These are phyloP conservation scores for Sambucus nigra DNA, from an alignment of 129 eudicot species.

Conservation along the genomic window DNA sequence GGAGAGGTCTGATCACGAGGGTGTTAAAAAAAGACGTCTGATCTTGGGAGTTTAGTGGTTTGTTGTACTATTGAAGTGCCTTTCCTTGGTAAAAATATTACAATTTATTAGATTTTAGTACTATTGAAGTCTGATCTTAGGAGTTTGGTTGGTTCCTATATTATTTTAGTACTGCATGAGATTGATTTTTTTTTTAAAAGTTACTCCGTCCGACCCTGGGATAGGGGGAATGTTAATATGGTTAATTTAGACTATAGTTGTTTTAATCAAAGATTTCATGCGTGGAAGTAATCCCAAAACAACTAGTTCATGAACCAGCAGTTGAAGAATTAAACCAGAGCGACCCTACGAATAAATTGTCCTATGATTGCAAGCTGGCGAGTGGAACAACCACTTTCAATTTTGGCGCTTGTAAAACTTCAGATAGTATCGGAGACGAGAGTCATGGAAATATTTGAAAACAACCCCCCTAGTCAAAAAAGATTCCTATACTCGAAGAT, in stretches of 20 bases:
- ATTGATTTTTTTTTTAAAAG: too few relatives aligned
- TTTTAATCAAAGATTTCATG: constrained; percentile 28
- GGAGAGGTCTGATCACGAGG: too few relatives aligned
- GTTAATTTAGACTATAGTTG: neutral
- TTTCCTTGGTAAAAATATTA: too few relatives aligned
- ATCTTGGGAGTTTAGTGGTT: too few relatives aligned
- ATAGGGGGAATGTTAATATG: too few relatives aligned
- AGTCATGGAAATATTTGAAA: constrained; percentile 11
- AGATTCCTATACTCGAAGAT: constrained; percentile 18
- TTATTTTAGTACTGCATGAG: neutral
- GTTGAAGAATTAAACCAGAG: constrained; percentile 16
- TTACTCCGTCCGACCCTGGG: too few relatives aligned
- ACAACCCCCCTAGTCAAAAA: constrained; percentile 16
- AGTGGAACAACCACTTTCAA: constrained; percentile 27
- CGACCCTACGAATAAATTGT: constrained; percentile 7
- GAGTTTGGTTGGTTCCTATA: too few relatives aligned
- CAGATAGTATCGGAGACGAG: constrained; percentile 9
- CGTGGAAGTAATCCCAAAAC: constrained; percentile 17
- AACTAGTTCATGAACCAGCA: constrained; percentile 11
- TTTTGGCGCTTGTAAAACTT: constrained; percentile 25
- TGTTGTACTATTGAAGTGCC: too few relatives aligned
- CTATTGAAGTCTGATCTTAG: too few relatives aligned
- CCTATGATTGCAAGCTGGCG: constrained; percentile 29
- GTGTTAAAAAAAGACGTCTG: too few relatives aligned
- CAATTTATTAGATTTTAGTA: too few relatives aligned